Percentiles rank a stretch among this genome's conserved stretches.
These are phyloP conservation scores for Phytophthora pseudosyringae DNA, from an alignment of 352 stramenopile species.

Conservation along the genomic window DNA sequence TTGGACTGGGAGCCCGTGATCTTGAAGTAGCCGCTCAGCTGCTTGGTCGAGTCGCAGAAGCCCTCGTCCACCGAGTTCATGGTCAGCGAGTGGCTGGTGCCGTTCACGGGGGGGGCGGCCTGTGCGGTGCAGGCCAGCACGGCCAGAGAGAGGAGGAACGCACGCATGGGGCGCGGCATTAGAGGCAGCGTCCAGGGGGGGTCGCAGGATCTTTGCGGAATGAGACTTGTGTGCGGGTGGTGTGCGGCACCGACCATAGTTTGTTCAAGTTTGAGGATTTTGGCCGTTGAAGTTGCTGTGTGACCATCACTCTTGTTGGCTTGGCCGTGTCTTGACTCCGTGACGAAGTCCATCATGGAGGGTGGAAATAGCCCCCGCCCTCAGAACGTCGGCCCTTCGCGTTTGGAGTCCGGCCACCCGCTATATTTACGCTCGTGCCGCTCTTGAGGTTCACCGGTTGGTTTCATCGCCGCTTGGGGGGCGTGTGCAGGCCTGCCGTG, in stretches of 20 bases:
- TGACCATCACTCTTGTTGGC: no score
- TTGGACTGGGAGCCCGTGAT: conserved; percentile 86
- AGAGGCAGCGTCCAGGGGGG: not conserved
- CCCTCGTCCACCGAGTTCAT: conserved; percentile 56
- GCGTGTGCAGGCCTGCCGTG: not conserved
- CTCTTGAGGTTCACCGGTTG: conserved; percentile 6
- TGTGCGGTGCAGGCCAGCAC: conserved; percentile 14
- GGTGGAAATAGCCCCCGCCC: no score
- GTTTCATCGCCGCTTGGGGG: conserved; percentile 26
- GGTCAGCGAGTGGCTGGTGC: conserved; percentile 56
- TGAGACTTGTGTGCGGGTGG: not conserved
- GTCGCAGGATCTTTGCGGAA: conserved; percentile 6
- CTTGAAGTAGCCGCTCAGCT: conserved; percentile 87
- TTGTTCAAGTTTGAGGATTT: no score
- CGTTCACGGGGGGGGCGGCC: conserved; percentile 19
- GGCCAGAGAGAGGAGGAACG: conserved; percentile 14
- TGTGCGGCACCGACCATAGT: no score
- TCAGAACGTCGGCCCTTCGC: no score
- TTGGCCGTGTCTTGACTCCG: no score
- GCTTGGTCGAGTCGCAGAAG: conserved; percentile 82
- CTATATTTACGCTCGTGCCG: conserved; percentile 26
- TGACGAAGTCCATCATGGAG: no score
- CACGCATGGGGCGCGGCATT: not conserved
- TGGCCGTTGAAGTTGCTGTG: no score
- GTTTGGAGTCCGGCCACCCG: not conserved